Evolutionary conservation across 768 basidiomycete genomes (phyloP), one percentile per base, ranked within the genome.

Genomic region (Nidularia sp.): DNA sequence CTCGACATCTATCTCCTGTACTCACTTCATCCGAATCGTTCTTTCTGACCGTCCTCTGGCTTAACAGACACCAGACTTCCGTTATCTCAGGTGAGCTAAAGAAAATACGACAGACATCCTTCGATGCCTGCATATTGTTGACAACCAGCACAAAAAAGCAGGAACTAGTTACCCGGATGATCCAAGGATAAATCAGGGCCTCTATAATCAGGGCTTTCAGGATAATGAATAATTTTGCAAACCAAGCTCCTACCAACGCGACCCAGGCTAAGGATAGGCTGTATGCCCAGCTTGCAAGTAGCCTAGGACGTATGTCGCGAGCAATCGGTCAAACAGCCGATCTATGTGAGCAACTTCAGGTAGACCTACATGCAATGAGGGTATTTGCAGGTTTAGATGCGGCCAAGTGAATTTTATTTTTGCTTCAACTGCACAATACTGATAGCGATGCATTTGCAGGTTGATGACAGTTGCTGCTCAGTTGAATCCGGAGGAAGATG

Each of bases 231-330:
- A 65, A 56, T 52, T 60, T 43, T 44, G 50, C 53, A 45, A 57
- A 56, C 49, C 50, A 55, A 15, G 63, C 66, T n/a, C 76, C 80
- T 8, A 80, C 78, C 7, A 84, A 77, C 60, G 86, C 87, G 3
- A 85, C 85, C 0, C 86, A 87, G 56, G 81, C 86, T 34, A 94
- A 93, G 68, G 85, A 91, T 58, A 70, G 89, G 51, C 83, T 93
- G 22, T 93, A 93, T 61, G 76, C 79, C 36, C 89, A 92, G 62
- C 79, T 94, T 2, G 79, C 89, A 3, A 74, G 79, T 46, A 85
- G 82, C 45, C 66, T 94, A 2, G 79, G 79, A 31, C 73, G 85
- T 47, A 83, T 93, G 67, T 81, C 85, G 47, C 69, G 80, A 15
- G 83, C 85, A 0, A 76, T 93, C 47, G 74, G 77, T 25, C 85